Evolutionary conservation across 164 flowering plant species (phyloP), one percentile per base, ranked within the genome.

Genomic region (Tinospora cordifolia): DNA sequence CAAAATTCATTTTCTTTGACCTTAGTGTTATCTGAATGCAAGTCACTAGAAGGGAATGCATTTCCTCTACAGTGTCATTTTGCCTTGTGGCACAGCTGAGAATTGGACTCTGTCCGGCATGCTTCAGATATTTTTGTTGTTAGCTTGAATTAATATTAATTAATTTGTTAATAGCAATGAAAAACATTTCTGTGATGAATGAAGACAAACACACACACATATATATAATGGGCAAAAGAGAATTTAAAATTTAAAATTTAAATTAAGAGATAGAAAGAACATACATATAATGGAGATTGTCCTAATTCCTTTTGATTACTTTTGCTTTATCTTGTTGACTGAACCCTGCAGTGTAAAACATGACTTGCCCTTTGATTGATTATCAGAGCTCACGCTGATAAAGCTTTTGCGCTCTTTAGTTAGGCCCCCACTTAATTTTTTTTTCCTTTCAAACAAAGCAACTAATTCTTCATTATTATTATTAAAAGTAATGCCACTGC

Each of bases 51-150:
- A n/a, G n/a, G 17, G n/a, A 51, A 6, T 51, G 58, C 51, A 46
- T 17, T 46, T 46, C 15, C 51, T 46, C 15, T n/a, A n/a, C n/a
- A n/a, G 8, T 47, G 54, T 47, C 54, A 47, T 47, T 47, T 47
- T 47, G 17, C 14, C 54, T 47, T 47, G 54, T 47, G 54, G 17
- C 54, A 47, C 54, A 6, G 19, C 59, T 51, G 21, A 51, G 59
- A 22, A 51, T 22, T 51, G 59, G 22, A 14, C 59, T 19, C 19
- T 51, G 21, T 14, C 59, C 0, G 59, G 59, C 59, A 22, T 51
- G 59, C 59, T 51, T 30, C 19, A 51, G 59, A n/a, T 51, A 51
- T 51, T 51, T 51, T 51, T 51, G 21, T 51, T 51, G 59, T 51
- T 51, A 51, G 13, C 46, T 41, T 41, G 46, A 8, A 41, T 41